Evolutionary conservation across 371 early-diverging fungal species (phyloP).

Genomic region (Saksenaea oblongispora): DNA sequence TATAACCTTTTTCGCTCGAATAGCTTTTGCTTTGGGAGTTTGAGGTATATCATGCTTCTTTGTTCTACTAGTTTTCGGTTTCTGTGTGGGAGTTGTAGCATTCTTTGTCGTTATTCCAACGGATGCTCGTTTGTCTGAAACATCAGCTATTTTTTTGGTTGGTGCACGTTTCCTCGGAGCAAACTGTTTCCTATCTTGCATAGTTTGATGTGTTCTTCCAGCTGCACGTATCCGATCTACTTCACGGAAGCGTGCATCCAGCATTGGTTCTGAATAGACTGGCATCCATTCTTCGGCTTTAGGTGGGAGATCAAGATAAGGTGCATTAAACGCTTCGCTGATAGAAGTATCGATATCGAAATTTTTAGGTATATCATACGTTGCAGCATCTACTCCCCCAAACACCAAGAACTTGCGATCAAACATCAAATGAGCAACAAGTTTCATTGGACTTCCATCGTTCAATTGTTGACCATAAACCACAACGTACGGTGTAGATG

Average conservation of each 20-base stretch:
- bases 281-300: neutral
- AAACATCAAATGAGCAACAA: constrained; percentile 1
- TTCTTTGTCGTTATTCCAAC: neutral
- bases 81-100: neutral
- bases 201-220: neutral
- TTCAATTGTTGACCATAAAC: neutral
- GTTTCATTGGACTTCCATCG: neutral
- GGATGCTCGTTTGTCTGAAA: neutral
- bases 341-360: neutral
- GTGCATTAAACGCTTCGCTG: neutral
- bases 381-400: neutral
- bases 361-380: neutral
- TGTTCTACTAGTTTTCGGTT: neutral
- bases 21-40: neutral
- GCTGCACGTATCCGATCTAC: neutral
- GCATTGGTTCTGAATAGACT: neutral
- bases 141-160: neutral
- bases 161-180: neutral
- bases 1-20: neutral
- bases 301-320: neutral
- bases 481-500: neutral
- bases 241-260: neutral
- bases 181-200: neutral
- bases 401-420: neutral
- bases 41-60: neutral